Evolutionary conservation across 164 flowering plant species (phyloP).

Genomic region (Magnolia kwangsiensis): DNA sequence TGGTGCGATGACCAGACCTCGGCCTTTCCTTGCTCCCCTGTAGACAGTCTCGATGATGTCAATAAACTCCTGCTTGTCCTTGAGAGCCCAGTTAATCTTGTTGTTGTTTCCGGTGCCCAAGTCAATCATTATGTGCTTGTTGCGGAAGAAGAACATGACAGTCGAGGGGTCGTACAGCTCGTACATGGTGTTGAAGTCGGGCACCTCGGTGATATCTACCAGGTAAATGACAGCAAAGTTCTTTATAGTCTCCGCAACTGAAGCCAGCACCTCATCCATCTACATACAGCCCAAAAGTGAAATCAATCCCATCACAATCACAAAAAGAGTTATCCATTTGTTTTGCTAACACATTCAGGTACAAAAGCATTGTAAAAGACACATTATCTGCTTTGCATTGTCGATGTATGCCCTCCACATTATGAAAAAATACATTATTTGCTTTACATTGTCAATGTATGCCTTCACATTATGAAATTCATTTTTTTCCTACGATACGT

Average conservation of each 20-base stretch:
- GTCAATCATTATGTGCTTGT: constrained; percentile 97
- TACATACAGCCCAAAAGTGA: constrained; percentile 16
- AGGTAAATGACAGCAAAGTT: constrained; percentile 91
- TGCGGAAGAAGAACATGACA: constrained; percentile 91
- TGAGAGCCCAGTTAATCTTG: constrained; percentile 96
- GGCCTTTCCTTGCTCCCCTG: constrained; percentile 91
- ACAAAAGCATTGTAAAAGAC: too few relatives aligned
- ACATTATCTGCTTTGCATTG: too few relatives aligned
- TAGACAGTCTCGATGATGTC: constrained; percentile 92
- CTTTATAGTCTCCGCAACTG: constrained; percentile 90
- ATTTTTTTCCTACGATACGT: too few relatives aligned
- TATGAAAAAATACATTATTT: too few relatives aligned
- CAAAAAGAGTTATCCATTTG: too few relatives aligned
- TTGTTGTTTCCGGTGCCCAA: constrained; percentile 97
- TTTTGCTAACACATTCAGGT: too few relatives aligned
- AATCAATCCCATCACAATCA: background rate
- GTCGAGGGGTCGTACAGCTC: constrained; percentile 94
- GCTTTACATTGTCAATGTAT: too few relatives aligned
- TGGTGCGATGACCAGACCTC: constrained; percentile 94
- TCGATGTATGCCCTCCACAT: too few relatives aligned
- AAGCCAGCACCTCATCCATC: constrained; percentile 96
- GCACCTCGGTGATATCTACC: constrained; percentile 90
- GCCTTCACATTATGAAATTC: too few relatives aligned
- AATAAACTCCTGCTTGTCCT: constrained; percentile 94
- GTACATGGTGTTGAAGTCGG: constrained; percentile 96